A percentile compares a stretch with the other conserved stretches of the same genome.
Evolutionary conservation across 768 basidiomycete genomes (phyloP).

Genomic region (Hygrophoropsis aurantiaca): DNA sequence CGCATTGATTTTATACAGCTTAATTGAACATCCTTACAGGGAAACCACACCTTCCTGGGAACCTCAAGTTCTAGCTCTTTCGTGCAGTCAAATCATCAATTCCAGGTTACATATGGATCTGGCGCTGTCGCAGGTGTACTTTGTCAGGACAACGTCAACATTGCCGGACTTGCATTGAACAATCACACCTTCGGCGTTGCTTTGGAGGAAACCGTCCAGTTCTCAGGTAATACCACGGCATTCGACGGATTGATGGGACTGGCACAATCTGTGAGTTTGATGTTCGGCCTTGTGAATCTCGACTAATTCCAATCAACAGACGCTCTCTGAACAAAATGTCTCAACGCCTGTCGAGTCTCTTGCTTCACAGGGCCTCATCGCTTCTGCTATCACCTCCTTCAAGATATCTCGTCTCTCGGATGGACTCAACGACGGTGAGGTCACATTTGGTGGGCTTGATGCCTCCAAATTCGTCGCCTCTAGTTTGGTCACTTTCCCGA

Average conservation of each 20-base stretch:
- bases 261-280: slow-evolving; percentile 58
- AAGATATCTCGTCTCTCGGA: slow-evolving; percentile 78
- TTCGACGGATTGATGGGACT: slow-evolving; percentile 82
- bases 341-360: slow-evolving; percentile 74
- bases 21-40: slow-evolving; percentile 34
- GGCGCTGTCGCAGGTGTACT: slow-evolving; percentile 67
- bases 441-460: slow-evolving; percentile 82
- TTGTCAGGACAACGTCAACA: slow-evolving; percentile 57
- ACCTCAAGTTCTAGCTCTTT: slow-evolving; percentile 62
- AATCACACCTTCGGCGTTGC: slow-evolving; percentile 72
- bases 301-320: slow-evolving; percentile 27
- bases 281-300: slow-evolving; percentile 8
- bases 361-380: slow-evolving; percentile 53
- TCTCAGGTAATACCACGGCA: slow-evolving; percentile 45
- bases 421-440: slow-evolving; percentile 64
- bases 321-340: slow-evolving; percentile 62
- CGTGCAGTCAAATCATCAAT: slow-evolving; percentile 46
- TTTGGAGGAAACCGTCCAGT: slow-evolving; percentile 56
- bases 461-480: slow-evolving; percentile 59
- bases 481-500: slow-evolving; percentile 59
- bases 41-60: slow-evolving; percentile 69
- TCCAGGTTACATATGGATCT: slow-evolving; percentile 67
- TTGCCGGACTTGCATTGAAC: slow-evolving; percentile 61
- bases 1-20: not conserved
- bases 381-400: slow-evolving; percentile 69